Evolutionary conservation across 2,329 filamentous ascomycete genomes (phyloP), one percentile per base, ranked within the genome.

Genomic region (Waltergamsia citrina): DNA sequence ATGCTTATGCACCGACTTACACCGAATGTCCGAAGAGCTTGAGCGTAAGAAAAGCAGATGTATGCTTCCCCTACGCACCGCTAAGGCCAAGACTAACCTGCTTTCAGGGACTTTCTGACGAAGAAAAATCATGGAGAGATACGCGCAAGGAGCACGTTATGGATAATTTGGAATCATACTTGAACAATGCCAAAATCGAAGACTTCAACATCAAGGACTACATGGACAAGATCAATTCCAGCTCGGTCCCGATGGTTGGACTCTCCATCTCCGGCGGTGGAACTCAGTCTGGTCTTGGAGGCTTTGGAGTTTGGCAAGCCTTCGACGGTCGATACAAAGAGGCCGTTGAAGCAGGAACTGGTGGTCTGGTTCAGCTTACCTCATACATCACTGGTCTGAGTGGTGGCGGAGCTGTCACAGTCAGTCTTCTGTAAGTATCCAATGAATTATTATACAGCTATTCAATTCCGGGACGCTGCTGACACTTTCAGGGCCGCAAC

Each of bases 251-350:
- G 2, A 21, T 51, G 2, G 33, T 53, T 10, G 49, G 47, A 0
- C 36, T 51, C 6, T 41, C 50, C 2, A 33, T 52, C 8, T 52
- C 50, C 0, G 50, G 49, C 1, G 50, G 48, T 20, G 49, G 47
- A 0, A 49, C 50, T 0, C 50, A 52, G 27, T 50, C 50, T 12
- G 50, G 49, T 3, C 27, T 52, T 7, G 50, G 50, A 4, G 50
- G 50, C 0, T 19, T 52, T 0, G 50, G 50, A 0, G 31, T 53
- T 18, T 52, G 45, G 43, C 46, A 50, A 8, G 50, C 50, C 1
- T 52, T 41, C 8, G 50, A 52, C 33, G 40, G 40, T 7, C 43
- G 49, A 5, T 48, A 51, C 9, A 33, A 38, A 1, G 20, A 28
- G 0, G 47, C 47, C 0, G 32, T 37, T 1, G 25, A 40, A 3